Base-by-base conservation (phyloP, 306 rosid species). In the Glycine soja region DNA sequence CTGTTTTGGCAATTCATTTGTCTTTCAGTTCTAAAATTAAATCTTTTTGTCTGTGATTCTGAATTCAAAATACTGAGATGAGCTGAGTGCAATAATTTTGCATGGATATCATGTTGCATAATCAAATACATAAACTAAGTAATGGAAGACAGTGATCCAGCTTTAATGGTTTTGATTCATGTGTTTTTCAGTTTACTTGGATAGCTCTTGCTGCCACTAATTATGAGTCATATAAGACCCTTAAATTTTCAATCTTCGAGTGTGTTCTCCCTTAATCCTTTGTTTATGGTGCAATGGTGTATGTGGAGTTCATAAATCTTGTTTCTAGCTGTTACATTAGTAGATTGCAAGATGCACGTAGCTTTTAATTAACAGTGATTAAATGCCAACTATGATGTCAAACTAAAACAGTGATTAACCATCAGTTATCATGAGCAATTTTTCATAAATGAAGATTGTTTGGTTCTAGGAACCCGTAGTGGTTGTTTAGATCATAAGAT, bases 361-460 rank as follows among this genome's bases (percentile, higher is more conserved):
- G 45, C 19, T 65, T 38, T 38, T 64, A 16, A 13, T 66, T 16
- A 51, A 63, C 42, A 10, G 62, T 67, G 34, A n/a, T 67, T 8
- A 15, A 42, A 67, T 42, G 52, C 8, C 2, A 15, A 15, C 34
- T 43, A 52, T 43, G 47, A 40, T 14, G 48, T 14, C 24, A n/a
- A 14, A 32, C 19, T 32, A 32, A 32, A 32, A 36, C 48, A 65
- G 48, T 6, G 34, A 42, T 5, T 67, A 42, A 67, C 50, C 14
- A 65, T 38, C 30, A 3, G 50, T 66, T 40, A 40, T 57, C 54
- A 67, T 45, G 6, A 24, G 13, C 15, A 62, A 24, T 50, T 75
- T 51, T 76, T 58, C 32, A 46, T 9, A 48, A 50, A 16, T 77
- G 59, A 77, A 83, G 53, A 53, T 70, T 52, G 46, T 83, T 43